Conservation (phyloP, 768 basidiomycete species). For the Rickenella mellea region DNA sequence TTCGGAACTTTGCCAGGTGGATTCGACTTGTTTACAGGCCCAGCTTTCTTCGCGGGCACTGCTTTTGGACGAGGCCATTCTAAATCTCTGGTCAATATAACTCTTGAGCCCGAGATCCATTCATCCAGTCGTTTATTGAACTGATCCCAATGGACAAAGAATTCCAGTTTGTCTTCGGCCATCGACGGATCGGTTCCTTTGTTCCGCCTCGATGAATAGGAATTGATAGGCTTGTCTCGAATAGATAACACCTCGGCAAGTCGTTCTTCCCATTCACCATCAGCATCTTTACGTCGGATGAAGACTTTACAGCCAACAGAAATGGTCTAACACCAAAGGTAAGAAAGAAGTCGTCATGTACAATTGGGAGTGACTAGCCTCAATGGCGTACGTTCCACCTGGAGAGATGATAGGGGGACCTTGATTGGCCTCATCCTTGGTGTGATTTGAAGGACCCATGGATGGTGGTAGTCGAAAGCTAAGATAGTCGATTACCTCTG, state of each 20-base stretch:
- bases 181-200: conserved; percentile 35
- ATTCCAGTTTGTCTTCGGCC: conserved; percentile 65
- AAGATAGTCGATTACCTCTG: too few relatives aligned
- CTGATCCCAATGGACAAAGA: conserved; percentile 96
- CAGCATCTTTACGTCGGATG: conserved; percentile 69
- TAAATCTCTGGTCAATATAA: conserved; percentile 76
- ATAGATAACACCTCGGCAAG: conserved; percentile 94
- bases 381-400: conserved; percentile 69
- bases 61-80: conserved; percentile 93
- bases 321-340: conserved; percentile 55
- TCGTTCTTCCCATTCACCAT: conserved; percentile 77
- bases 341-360: conserved; percentile 8
- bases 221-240: conserved; percentile 70
- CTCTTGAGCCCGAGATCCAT: conserved; percentile 85
- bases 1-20: conserved; percentile 54
- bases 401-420: conserved; percentile 57
- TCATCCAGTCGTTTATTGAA: conserved; percentile 99
- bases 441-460: not conserved
- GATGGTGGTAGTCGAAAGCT: not conserved
- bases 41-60: conserved; percentile 35
- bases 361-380: conserved; percentile 36
- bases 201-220: conserved; percentile 40
- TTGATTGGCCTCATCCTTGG: conserved; percentile 25
- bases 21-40: conserved; percentile 46
- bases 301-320: conserved; percentile 94